A percentile compares a stretch with the other conserved stretches of the same genome.
Conservation (phyloP, 2,329 filamentous ascomycete species). For the Sordariomycetes sp. region DNA sequence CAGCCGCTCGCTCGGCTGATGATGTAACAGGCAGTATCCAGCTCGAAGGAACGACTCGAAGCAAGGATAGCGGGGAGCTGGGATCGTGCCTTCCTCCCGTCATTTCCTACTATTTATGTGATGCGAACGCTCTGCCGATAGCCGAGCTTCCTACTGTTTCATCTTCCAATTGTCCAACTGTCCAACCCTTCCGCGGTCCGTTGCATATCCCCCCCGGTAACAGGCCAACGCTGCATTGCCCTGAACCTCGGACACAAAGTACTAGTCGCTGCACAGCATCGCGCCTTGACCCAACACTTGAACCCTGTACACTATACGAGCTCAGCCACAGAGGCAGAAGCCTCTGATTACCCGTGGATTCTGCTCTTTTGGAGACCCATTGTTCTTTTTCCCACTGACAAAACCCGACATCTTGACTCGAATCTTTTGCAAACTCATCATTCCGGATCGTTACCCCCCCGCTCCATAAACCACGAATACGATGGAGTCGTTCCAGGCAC, state of each 20-base stretch:
- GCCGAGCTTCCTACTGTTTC: background rate
- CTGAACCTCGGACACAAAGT: background rate
- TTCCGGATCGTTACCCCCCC: background rate
- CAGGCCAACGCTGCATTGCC: too few species aligned
- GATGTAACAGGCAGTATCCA: constrained; percentile 1
- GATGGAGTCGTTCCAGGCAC: constrained; percentile 39
- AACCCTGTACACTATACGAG: background rate
- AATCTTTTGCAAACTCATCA: background rate
- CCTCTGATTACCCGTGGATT: background rate
- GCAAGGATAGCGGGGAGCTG: background rate
- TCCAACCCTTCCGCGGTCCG: background rate
- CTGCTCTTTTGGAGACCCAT: background rate
- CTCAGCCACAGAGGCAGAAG: constrained; percentile 3
- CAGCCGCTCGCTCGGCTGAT: background rate
- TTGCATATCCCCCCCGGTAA: background rate
- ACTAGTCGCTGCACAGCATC: background rate
- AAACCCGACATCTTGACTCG: background rate
- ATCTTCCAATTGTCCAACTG: background rate
- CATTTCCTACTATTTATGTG: background rate
- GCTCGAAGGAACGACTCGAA: background rate
- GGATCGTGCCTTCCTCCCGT: background rate
- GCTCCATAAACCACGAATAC: background rate
- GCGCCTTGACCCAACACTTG: background rate
- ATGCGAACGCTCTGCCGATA: background rate
- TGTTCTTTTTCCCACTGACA: background rate